Evolutionary conservation across 2,329 filamentous ascomycete genomes (phyloP).

Genomic region (Curvularia lunata): DNA sequence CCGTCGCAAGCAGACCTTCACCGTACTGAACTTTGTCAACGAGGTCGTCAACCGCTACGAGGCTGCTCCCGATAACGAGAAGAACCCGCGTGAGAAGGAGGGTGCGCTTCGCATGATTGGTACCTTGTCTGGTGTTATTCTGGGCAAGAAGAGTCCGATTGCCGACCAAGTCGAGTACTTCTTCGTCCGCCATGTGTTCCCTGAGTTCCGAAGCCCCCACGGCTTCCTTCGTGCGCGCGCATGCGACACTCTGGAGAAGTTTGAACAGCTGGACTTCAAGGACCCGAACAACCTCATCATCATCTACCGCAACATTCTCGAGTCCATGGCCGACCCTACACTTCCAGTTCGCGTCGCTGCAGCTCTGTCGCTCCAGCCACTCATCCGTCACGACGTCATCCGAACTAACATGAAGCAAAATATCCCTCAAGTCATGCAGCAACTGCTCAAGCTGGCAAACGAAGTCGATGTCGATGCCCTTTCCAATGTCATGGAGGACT

Average conservation of each 20-base stretch:
- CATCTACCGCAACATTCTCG: conserved; percentile 95
- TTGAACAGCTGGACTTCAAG: conserved; percentile 96
- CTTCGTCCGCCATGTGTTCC: conserved; percentile 97
- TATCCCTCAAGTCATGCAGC: conserved; percentile 99
- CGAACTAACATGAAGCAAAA: conserved; percentile 95
- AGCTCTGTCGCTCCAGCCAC: conserved; percentile 88
- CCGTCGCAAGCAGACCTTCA: conserved; percentile 93
- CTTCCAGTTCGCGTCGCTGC: conserved; percentile 94
- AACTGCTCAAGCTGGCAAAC: conserved; percentile 94
- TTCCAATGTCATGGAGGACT: conserved; percentile 99
- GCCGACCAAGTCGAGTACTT: conserved; percentile 98
- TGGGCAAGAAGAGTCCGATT: conserved; percentile 98
- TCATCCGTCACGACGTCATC: conserved; percentile 95
- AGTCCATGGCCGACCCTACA: conserved; percentile 94
- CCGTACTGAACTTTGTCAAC: conserved; percentile 94
- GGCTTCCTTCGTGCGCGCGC: conserved; percentile 93
- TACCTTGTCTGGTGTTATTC: conserved; percentile 88
- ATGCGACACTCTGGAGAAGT: conserved; percentile 97
- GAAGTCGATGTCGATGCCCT: conserved; percentile 97
- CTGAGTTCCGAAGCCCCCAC: conserved; percentile 90
- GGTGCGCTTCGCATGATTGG: conserved; percentile 97
- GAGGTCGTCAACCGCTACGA: conserved; percentile 94
- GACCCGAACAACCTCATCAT: conserved; percentile 93
- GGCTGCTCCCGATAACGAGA: conserved; percentile 79
- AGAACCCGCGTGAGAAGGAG: conserved; percentile 94